Percentiles rank a stretch among this genome's conserved stretches.
Conservation (phyloP, 2,329 filamentous ascomycete species). For the Ophiocordyceps australis region DNA sequence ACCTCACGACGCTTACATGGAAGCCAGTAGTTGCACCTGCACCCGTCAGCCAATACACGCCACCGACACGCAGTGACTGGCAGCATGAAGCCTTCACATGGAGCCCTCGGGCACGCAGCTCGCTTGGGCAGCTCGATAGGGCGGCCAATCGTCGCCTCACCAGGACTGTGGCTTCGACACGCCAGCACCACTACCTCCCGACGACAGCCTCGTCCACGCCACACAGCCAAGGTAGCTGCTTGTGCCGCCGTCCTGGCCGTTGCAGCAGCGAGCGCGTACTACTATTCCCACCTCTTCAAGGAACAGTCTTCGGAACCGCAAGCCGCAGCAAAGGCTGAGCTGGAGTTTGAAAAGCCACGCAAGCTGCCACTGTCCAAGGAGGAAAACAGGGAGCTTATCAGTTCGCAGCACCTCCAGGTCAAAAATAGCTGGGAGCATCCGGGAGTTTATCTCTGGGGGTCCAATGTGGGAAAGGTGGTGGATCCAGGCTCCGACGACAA, state of each 20-base stretch:
- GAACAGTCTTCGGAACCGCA: conserved; percentile 5
- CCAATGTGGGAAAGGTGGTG: conserved; percentile 68
- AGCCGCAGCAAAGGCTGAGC: conserved; percentile 22
- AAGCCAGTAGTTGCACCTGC: too few relatives aligned
- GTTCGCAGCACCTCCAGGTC: conserved; percentile 75
- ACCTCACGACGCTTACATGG: too few relatives aligned
- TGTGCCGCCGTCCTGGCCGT: conserved; percentile 16
- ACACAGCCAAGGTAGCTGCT: conserved; percentile 12
- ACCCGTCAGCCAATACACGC: background rate
- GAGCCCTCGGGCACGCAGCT: conserved; percentile 10
- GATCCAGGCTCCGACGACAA: conserved; percentile 65
- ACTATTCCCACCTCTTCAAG: conserved; percentile 16
- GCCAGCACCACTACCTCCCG: conserved; percentile 7
- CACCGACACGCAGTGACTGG: background rate
- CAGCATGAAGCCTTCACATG: conserved; percentile 13
- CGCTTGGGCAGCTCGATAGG: conserved; percentile 7
- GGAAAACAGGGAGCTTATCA: conserved; percentile 58
- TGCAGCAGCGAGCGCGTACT: conserved; percentile 18
- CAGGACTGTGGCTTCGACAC: conserved; percentile 12
- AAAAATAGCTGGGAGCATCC: conserved; percentile 67
- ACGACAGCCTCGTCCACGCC: conserved; percentile 4
- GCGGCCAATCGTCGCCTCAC: conserved; percentile 5
- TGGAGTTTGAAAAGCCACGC: conserved; percentile 51
- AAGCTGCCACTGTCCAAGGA: conserved; percentile 42
- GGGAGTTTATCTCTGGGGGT: conserved; percentile 88